phyloP scores from a whole-genome alignment of 176 grass and related monocot species.

The Leersia perrieri region DNA sequence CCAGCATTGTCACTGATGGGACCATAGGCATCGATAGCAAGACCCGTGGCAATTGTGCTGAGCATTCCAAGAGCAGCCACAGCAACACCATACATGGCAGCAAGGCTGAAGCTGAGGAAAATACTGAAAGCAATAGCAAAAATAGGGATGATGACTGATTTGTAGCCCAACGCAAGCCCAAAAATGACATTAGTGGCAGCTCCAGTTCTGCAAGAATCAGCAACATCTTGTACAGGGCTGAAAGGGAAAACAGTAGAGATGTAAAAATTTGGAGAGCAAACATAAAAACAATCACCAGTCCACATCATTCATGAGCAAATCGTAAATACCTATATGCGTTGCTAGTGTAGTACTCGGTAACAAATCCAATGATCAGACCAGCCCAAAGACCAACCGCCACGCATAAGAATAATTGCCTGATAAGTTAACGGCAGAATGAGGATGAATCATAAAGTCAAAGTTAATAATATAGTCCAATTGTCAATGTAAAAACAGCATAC shows the following conservation, averaged over 20 bases:
- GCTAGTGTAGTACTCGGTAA: slow-evolving; percentile 66
- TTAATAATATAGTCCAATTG: not conserved
- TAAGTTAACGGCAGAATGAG: slow-evolving; percentile 17
- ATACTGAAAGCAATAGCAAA: slow-evolving; percentile 55
- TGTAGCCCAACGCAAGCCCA: slow-evolving; percentile 63
- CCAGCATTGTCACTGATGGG: slow-evolving; percentile 70
- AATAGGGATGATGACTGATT: slow-evolving; percentile 67
- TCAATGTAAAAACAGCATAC: slow-evolving; percentile 13
- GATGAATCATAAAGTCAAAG: not conserved
- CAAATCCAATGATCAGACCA: slow-evolving; percentile 57
- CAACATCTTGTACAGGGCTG: slow-evolving; percentile 64
- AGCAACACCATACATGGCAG: slow-evolving; percentile 71
- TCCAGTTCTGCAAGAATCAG: slow-evolving; percentile 65
- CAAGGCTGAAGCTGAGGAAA: slow-evolving; percentile 64
- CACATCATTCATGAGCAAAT: not conserved
- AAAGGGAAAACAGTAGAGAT: slow-evolving; percentile 16
- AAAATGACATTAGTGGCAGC: slow-evolving; percentile 69
- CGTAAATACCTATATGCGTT: slow-evolving; percentile 48
- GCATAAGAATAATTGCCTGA: slow-evolving; percentile 63
- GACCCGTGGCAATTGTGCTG: slow-evolving; percentile 61
- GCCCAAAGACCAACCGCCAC: slow-evolving; percentile 60
- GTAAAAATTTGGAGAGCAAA: not conserved
- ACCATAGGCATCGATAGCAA: slow-evolving; percentile 63
- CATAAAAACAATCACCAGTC: not conserved
- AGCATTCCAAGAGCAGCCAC: slow-evolving; percentile 72